Evolutionary conservation across 768 basidiomycete species (phyloP), one percentile per base, ranked within the genome.

Genomic region (Leccinum ochraceum): DNA sequence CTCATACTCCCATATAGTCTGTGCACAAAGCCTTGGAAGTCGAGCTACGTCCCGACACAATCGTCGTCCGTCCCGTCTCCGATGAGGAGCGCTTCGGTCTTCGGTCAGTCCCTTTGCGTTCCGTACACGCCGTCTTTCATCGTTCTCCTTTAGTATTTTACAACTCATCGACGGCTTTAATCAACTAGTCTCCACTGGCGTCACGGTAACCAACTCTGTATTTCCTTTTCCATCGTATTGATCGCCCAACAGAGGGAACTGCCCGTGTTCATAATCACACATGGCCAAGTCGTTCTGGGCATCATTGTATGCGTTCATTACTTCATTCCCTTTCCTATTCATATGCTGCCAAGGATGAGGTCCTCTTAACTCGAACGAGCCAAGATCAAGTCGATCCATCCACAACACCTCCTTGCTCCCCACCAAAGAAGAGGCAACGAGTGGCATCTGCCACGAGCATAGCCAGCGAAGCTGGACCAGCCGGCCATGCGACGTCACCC

Each of bases 81-180:
- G 67, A 78, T 2, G 94, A 94, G 74, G 91, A 95, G 60, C 79
- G 79, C 26, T 95, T 94, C 89, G 94, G 83, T 14, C 71, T 92
- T 59, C 81, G 88, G 92, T 89, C 65, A 55, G 80, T 67, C 49
- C 11, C 16, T 60, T 44, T 20, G 26, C 26, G 14, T 49, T 1
- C 4, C 14, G n/a, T 36, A 24, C 34, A 22, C 20, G 9, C 17
- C 34, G 9, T 50, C 37, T 24, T 37, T 69, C 26, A 56, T n/a
- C 58, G 4, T 42, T 53, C 11, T 62, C 0, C 60, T 28, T 4
- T 13, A 93, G 94, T 22, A 75, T 96, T 9, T 65, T 94, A 24
- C 88, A 89, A 64, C 88, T 94, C 82, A 72, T 94, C 2, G 77
- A 81, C 4, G 84, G 84, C 53, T 66, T 95, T n/a, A 76, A 80